phyloP scores from a whole-genome alignment of 352 stramenopile species.

The Globisporangium radiosum region DNA sequence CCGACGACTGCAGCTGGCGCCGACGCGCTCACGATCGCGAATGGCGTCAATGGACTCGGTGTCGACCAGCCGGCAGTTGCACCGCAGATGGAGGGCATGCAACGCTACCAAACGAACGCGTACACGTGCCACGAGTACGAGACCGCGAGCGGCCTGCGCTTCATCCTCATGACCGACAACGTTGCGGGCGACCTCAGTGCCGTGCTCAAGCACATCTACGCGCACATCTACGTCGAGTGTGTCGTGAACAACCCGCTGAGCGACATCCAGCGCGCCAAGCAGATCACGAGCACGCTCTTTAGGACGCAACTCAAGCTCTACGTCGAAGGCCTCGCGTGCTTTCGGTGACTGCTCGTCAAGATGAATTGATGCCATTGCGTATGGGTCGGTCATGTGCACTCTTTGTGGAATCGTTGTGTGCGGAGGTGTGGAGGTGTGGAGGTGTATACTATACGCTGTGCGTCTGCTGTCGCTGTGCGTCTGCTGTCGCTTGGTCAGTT shows the following conservation, averaged over 20 bases:
- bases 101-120: conserved; percentile 81
- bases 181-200: conserved; percentile 72
- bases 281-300: conserved; percentile 77
- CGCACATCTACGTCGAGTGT: conserved; percentile 86
- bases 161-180: conserved; percentile 90
- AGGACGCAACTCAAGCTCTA: conserved; percentile 65
- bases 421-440: too few relatives aligned
- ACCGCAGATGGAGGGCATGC: conserved; percentile 42
- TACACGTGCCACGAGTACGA: conserved; percentile 92
- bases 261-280: conserved; percentile 62
- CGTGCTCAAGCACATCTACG: conserved; percentile 85
- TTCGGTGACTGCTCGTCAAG: conserved; percentile 27
- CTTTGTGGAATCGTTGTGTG: too few relatives aligned
- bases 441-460: background rate
- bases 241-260: conserved; percentile 88
- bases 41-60: conserved; percentile 13
- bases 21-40: conserved; percentile 4
- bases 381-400: too few relatives aligned
- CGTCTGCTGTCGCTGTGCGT: background rate
- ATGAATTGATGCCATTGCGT: background rate
- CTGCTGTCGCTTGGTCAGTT: background rate
- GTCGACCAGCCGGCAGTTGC: conserved; percentile 10
- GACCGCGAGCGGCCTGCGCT: conserved; percentile 82
- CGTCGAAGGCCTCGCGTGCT: conserved; percentile 66
- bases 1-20: conserved; percentile 19